phyloP scores from a whole-genome alignment of 441 rosid species.

The Populus hybrid region DNA sequence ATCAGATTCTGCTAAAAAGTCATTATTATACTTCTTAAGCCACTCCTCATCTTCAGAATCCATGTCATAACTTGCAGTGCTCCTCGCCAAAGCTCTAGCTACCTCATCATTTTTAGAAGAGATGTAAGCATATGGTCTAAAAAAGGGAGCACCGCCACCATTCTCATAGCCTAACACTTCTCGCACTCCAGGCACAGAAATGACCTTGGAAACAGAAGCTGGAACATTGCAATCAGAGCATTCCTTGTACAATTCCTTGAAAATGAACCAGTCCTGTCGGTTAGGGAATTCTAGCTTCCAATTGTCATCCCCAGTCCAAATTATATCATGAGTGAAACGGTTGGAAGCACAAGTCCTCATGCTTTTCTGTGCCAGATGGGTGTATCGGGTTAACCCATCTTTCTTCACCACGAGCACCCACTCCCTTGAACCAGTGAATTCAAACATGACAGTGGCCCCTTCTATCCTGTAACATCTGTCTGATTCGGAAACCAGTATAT shows the following conservation, averaged over 20 bases:
- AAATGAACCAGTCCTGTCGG: constrained; percentile 67
- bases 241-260: constrained; percentile 84
- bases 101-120: constrained; percentile 61
- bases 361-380: constrained; percentile 45
- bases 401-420: constrained; percentile 70
- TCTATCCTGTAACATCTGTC: constrained; percentile 77
- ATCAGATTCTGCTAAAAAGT: constrained; percentile 28
- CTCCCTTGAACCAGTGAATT: constrained; percentile 53
- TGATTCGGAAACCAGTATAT: constrained; percentile 47
- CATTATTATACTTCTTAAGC: constrained; percentile 56
- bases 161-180: constrained; percentile 57
- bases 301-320: constrained; percentile 71
- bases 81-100: constrained; percentile 73
- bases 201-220: constrained; percentile 45
- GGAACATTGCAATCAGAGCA: constrained; percentile 63
- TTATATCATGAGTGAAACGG: constrained; percentile 58
- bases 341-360: constrained; percentile 65
- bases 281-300: constrained; percentile 88
- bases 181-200: constrained; percentile 78
- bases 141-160: constrained; percentile 31
- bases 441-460: constrained; percentile 56
- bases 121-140: constrained; percentile 58
- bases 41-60: constrained; percentile 95
- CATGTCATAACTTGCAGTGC: constrained; percentile 72
- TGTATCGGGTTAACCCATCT: constrained; percentile 43